Evolutionary conservation across 805 yeast species (phyloP).

Genomic region (Candida nanaspora): DNA sequence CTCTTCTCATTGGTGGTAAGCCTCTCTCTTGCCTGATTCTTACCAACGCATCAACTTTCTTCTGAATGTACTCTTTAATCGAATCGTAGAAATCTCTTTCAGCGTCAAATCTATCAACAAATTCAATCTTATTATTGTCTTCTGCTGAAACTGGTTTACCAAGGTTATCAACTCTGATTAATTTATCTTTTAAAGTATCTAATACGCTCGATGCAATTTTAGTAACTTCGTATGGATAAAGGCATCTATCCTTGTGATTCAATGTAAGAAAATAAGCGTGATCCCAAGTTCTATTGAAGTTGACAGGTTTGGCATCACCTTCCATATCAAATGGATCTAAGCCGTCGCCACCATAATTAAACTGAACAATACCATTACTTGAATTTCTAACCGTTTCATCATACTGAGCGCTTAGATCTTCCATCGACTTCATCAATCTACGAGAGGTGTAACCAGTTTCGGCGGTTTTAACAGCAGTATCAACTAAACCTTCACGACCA

Average conservation of each 20-base stretch:
- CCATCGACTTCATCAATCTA: slow-evolving; percentile 94
- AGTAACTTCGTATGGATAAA: slow-evolving; percentile 65
- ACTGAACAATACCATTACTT: slow-evolving; percentile 93
- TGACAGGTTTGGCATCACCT: slow-evolving; percentile 96
- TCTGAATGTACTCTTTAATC: slow-evolving; percentile 52
- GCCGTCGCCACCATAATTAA: slow-evolving; percentile 98
- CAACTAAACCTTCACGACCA: slow-evolving; percentile 99
- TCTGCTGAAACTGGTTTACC: slow-evolving; percentile 46
- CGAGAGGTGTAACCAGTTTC: slow-evolving; percentile 99
- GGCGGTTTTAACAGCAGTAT: slow-evolving; percentile 98
- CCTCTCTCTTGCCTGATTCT: slow-evolving; percentile 47
- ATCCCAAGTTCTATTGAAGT: slow-evolving; percentile 90
- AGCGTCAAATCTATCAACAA: slow-evolving; percentile 79
- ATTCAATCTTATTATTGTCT: slow-evolving; percentile 46
- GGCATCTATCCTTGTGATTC: slow-evolving; percentile 41
- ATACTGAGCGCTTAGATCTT: slow-evolving; percentile 88
- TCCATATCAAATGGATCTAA: slow-evolving; percentile 98
- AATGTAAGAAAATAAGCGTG: slow-evolving; percentile 77
- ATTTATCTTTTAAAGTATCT: slow-evolving; percentile 49
- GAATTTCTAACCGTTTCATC: slow-evolving; percentile 95
- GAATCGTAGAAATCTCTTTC: slow-evolving; percentile 81
- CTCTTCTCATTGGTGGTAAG: slow-evolving; percentile 17
- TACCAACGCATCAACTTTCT: slow-evolving; percentile 53
- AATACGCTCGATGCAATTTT: slow-evolving; percentile 49
- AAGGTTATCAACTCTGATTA: slow-evolving; percentile 65